Percentiles rank a stretch among this genome's conserved stretches.
phyloP scores from a whole-genome alignment of 179 eudicot species.

The Sideroxylon spinosum region DNA sequence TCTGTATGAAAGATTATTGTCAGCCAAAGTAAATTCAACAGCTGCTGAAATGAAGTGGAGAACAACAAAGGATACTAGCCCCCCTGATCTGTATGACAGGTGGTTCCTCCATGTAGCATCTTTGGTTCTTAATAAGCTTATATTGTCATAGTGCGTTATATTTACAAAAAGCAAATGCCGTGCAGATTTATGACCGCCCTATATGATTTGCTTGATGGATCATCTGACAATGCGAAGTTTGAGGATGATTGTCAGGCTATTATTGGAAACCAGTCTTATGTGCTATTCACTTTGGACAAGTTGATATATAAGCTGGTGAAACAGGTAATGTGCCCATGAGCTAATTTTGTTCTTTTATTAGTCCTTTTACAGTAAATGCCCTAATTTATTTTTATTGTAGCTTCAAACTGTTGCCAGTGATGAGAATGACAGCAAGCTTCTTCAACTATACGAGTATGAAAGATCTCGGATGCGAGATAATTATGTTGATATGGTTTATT shows the following conservation, averaged over 20 bases:
- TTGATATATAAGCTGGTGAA: slow-evolving; percentile 75
- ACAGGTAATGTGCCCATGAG: slow-evolving; percentile 46
- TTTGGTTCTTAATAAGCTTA: not conserved
- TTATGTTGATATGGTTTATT: slow-evolving; percentile 77
- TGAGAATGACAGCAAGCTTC: slow-evolving; percentile 78
- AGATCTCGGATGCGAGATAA: slow-evolving; percentile 61
- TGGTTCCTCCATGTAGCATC: slow-evolving; percentile 16
- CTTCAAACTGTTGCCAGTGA: slow-evolving; percentile 88
- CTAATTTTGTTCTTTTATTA: not conserved
- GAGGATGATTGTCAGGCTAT: slow-evolving; percentile 95
- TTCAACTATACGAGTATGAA: slow-evolving; percentile 84
- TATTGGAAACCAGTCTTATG: slow-evolving; percentile 82
- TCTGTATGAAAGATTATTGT: slow-evolving; percentile 67
- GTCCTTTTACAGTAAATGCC: not conserved
- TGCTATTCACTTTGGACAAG: slow-evolving; percentile 83
- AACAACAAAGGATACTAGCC: slow-evolving; percentile 48
- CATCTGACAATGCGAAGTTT: slow-evolving; percentile 77
- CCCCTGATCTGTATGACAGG: slow-evolving; percentile 72
- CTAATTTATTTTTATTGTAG: slow-evolving; percentile 33
- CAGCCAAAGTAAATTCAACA: slow-evolving; percentile 59
- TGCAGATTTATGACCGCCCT: slow-evolving; percentile 37
- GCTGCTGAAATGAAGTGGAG: slow-evolving; percentile 60
- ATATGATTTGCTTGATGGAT: slow-evolving; percentile 81
- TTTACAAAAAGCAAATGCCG: not conserved
- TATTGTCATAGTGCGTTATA: not conserved